Evolutionary conservation across 805 yeast species (phyloP), one percentile per base, ranked within the genome.

Genomic region (Zygosaccharomyces pseudorouxii): DNA sequence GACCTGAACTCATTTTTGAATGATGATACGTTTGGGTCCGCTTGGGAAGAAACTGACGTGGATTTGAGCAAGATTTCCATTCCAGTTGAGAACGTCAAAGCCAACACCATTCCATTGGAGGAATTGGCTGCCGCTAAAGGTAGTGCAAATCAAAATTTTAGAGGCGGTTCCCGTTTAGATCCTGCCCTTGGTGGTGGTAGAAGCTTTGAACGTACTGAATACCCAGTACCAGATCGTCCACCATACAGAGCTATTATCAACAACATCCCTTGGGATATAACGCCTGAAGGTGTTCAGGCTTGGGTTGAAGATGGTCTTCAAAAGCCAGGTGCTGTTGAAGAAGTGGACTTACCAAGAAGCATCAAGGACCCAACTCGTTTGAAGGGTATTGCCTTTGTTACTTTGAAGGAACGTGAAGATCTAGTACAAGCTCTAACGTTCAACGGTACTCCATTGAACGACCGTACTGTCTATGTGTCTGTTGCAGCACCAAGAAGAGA

Each of bases 161-260:
- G 58, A 40, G 56, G 62, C 44, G 55, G 56, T 12, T 51, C 69
- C 38, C 58, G 68, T 45, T 55, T 65, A 50, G 74, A 70, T 52
- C 72, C 75, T 38, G 70, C 73, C 12, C 62, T 68, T 52, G 68
- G 57, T 51, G 71, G 71, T 42, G 51, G 48, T 12, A 65, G 68
- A 45, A 59, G 72, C 55, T 38, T 40, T 55, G 80, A 78, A 54
- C 78, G 87, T 69, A 75, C 73, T 31, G 90, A 84, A 64, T 85
- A 72, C 58, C 96, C 96, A 38, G 76, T 93, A 52, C 99, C 99
- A 40, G 92, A 89, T 59, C 77, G 72, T 45, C 89, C 97, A 16
- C 99, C 99, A 47, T 93, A 70, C 76, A 84, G 86, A 61, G 97
- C 96, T n/a, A 81, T 88, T 66, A 76, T 92, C 56, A 80, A 80